Conservation (phyloP, 306 rosid genomes). For the Castanea sativa region DNA sequence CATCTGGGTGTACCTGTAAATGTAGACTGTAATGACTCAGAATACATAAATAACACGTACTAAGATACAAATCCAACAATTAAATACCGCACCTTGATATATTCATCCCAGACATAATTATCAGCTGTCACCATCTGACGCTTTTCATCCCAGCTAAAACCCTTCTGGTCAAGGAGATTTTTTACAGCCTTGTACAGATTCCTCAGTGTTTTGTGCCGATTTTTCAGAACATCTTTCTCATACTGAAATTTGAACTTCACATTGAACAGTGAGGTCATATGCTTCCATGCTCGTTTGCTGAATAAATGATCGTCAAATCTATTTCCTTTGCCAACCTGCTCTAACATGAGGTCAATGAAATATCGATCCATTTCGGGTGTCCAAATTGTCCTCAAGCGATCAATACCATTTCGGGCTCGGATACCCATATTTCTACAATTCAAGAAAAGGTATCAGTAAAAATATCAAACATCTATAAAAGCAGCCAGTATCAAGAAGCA, state of each 20-base stretch:
- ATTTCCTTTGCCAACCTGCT: constrained; percentile 51
- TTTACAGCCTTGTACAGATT: constrained; percentile 53
- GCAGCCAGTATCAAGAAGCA: neutral
- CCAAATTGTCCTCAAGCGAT: constrained; percentile 75
- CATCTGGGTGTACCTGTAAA: constrained; percentile 52
- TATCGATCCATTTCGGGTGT: constrained; percentile 74
- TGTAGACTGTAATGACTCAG: neutral
- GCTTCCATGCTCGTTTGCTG: constrained; percentile 71
- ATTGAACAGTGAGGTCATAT: constrained; percentile 59
- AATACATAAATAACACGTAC: neutral
- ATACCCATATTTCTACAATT: constrained; percentile 39
- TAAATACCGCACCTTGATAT: constrained; percentile 48
- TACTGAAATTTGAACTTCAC: constrained; percentile 62
- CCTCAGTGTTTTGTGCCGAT: constrained; percentile 68
- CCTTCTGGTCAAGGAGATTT: constrained; percentile 51
- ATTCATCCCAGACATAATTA: constrained; percentile 69
- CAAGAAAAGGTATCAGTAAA: neutral
- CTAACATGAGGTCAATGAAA: constrained; percentile 70
- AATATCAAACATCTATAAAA: neutral
- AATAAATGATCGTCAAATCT: constrained; percentile 64
- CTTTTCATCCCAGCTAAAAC: constrained; percentile 70
- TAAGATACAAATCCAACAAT: neutral
- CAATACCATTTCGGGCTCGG: constrained; percentile 34
- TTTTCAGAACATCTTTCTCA: constrained; percentile 76
- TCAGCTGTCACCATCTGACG: constrained; percentile 69